phyloP scores from a whole-genome alignment of 1,139 yeast species.

The Sporopachydermia cereana region DNA sequence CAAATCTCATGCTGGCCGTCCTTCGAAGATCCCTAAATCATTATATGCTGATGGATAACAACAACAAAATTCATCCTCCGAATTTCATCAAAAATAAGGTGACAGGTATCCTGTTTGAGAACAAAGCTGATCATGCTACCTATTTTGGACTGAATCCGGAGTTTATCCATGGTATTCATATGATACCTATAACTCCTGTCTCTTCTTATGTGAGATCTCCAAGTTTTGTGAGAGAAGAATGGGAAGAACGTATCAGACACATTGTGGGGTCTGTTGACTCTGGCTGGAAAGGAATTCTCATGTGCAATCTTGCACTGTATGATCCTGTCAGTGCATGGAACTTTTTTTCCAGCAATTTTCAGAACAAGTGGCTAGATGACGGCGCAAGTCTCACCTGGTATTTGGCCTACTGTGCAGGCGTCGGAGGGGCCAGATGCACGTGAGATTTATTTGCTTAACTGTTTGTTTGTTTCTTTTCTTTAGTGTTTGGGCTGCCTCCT shows the following conservation, averaged over 20 bases:
- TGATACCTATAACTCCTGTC: constrained; percentile 49
- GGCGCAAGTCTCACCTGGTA: constrained; percentile 54
- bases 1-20: constrained; percentile 50
- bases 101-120: constrained; percentile 60
- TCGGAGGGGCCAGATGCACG: constrained; percentile 9
- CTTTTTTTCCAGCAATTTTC: constrained; percentile 31
- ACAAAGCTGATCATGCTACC: constrained; percentile 48
- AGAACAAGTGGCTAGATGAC: constrained; percentile 34
- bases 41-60: constrained; percentile 46
- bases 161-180: constrained; percentile 53
- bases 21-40: constrained; percentile 45
- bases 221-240: constrained; percentile 39
- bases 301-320: constrained; percentile 41
- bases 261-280: constrained; percentile 30
- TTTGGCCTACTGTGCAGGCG: constrained; percentile 40
- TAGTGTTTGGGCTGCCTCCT: no score
- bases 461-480: no score
- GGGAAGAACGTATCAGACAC: constrained; percentile 35
- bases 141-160: constrained; percentile 40
- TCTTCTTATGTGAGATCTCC: constrained; percentile 39
- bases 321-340: constrained; percentile 38
- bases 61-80: constrained; percentile 43
- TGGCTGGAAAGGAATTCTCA: constrained; percentile 47
- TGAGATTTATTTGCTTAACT: no score
- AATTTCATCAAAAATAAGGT: constrained; percentile 53